Evolutionary conservation across 1,284 basidiomycete genomes (phyloP).

Genomic region (Cryptococcus jaspeensis): DNA sequence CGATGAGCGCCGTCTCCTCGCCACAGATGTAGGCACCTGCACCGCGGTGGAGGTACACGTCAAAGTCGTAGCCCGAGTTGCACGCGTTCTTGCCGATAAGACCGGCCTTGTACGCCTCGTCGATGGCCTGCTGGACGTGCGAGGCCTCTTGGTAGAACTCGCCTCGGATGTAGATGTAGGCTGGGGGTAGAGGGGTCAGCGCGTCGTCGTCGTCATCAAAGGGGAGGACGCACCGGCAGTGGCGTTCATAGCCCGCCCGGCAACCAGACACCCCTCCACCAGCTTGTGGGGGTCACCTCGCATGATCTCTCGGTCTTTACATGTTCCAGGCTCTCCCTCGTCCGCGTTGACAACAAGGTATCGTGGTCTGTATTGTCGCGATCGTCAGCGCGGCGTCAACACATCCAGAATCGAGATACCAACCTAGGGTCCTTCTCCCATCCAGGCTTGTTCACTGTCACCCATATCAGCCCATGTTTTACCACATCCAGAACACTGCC

Average conservation of each 20-base stretch:
- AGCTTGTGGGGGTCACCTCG: conserved; percentile 98
- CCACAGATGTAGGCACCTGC: conserved; percentile 99
- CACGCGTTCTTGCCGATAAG: conserved; percentile 90
- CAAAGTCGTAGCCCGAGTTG: conserved; percentile 88
- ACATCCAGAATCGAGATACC: conserved; percentile 19
- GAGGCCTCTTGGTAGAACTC: conserved; percentile 96
- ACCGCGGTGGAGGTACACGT: conserved; percentile 95
- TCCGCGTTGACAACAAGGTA: conserved; percentile 98
- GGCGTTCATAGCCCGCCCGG: conserved; percentile 97
- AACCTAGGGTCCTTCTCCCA: conserved; percentile 93
- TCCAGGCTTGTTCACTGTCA: conserved; percentile 77
- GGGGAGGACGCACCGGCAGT: conserved; percentile 59
- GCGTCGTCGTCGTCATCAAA: neutral
- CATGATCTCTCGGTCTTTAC: conserved; percentile 95
- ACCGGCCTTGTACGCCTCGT: conserved; percentile 91
- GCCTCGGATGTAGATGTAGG: conserved; percentile 98
- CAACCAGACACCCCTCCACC: conserved; percentile 94
- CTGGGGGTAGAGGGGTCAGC: conserved; percentile 41
- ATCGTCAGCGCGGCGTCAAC: neutral
- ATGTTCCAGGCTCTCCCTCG: conserved; percentile 97
- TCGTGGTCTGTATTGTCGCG: conserved; percentile 62
- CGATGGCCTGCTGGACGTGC: conserved; percentile 90
- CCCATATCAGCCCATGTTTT: conserved; percentile 1
- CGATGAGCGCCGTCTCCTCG: conserved; percentile 97
- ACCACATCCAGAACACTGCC: neutral